These are phyloP conservation scores for Tetraselmis striata DNA, from an alignment of 139 green algal species.

Conservation along the genomic window DNA sequence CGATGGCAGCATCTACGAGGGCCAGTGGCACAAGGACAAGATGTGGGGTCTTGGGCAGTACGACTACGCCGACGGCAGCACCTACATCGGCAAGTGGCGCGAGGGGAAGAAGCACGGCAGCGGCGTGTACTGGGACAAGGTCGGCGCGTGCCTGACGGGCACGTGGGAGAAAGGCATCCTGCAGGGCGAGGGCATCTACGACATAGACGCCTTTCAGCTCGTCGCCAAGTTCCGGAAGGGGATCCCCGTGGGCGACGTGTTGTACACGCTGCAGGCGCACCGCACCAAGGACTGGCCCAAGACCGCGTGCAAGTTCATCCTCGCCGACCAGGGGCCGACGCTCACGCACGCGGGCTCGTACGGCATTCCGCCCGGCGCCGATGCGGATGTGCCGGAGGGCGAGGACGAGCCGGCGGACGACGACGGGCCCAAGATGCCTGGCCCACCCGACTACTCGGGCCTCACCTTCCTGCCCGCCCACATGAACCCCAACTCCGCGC, in stretches of 20 bases:
- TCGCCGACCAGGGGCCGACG: slow-evolving; percentile 34
- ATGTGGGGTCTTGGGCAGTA: slow-evolving; percentile 36
- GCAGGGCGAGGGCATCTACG: slow-evolving; percentile 44
- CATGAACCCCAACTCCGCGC: background rate
- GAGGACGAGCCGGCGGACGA: slow-evolving; percentile 6
- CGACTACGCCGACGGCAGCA: slow-evolving; percentile 56
- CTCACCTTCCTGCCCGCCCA: slow-evolving; percentile 24
- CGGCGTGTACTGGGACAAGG: slow-evolving; percentile 45
- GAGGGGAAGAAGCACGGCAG: slow-evolving; percentile 48
- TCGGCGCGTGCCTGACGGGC: slow-evolving; percentile 48
- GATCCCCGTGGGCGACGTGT: slow-evolving; percentile 43
- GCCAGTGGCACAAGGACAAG: slow-evolving; percentile 22
- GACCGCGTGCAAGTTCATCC: slow-evolving; percentile 30
- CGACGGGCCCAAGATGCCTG: slow-evolving; percentile 22
- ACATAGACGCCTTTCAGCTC: slow-evolving; percentile 45
- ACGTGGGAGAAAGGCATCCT: slow-evolving; percentile 48
- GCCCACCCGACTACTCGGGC: slow-evolving; percentile 52
- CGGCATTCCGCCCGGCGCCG: slow-evolving; percentile 30
- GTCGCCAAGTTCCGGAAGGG: slow-evolving; percentile 45
- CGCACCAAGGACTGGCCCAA: slow-evolving; percentile 22
- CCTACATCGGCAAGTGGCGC: slow-evolving; percentile 55
- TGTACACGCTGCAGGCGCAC: slow-evolving; percentile 38
- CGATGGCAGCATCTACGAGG: slow-evolving; percentile 49
- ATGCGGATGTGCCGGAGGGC: slow-evolving; percentile 11
- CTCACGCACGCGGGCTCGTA: slow-evolving; percentile 42